Evolutionary conservation across 2,329 filamentous ascomycete species (phyloP).

Genomic region (Aspergillus ruber): DNA sequence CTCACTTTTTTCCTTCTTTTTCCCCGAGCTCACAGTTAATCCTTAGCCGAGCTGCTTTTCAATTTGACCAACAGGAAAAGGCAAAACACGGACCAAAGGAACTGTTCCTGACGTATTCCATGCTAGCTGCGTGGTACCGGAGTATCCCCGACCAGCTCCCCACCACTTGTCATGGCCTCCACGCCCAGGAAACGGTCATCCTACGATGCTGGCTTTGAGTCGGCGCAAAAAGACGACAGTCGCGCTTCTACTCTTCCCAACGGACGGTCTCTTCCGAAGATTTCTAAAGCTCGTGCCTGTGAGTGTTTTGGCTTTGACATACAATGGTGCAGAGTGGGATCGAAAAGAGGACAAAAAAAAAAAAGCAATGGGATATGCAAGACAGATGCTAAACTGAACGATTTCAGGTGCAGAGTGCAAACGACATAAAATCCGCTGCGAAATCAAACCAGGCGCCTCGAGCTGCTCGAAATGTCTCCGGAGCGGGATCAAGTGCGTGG

Average conservation of each 20-base stretch:
- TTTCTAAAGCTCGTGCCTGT: constrained; percentile 39
- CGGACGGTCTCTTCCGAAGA: constrained; percentile 19
- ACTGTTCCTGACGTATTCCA: constrained; percentile 3
- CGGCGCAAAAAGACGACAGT: constrained; percentile 18
- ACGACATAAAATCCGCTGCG: constrained; percentile 51
- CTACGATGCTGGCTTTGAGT: constrained; percentile 28
- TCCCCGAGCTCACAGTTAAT: neutral
- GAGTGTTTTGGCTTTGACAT: constrained; percentile 12
- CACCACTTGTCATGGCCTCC: constrained; percentile 13
- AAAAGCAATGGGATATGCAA: neutral
- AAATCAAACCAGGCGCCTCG: constrained; percentile 41
- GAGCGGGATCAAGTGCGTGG: constrained; percentile 46
- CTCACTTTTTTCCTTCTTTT: neutral
- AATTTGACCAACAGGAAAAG: neutral
- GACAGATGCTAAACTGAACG: constrained; percentile 3
- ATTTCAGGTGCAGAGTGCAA: constrained; percentile 45
- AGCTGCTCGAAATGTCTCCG: constrained; percentile 47
- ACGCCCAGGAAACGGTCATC: constrained; percentile 32
- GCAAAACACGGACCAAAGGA: neutral
- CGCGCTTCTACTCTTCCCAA: constrained; percentile 16
- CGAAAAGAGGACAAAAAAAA: neutral
- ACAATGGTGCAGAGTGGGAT: neutral
- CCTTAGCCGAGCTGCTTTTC: too few relatives aligned
- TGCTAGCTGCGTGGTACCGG: constrained; percentile 16
- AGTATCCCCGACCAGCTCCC: constrained; percentile 16